Base-by-base conservation (phyloP, 257 asterid species). In the Scutellaria baicalensis region DNA sequence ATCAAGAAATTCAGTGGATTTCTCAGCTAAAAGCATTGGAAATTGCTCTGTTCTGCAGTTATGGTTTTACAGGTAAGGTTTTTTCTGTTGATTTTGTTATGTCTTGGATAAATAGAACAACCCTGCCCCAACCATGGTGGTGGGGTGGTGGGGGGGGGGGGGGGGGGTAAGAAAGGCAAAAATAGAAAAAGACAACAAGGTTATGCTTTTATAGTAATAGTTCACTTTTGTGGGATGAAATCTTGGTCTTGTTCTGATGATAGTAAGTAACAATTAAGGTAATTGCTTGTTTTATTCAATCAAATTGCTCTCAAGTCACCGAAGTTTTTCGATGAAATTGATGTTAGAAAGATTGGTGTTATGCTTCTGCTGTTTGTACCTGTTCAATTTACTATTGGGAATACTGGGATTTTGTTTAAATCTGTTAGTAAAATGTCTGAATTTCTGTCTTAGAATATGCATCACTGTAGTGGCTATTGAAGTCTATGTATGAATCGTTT, bases 1-100 rank as follows among this genome's bases (percentile, higher is more conserved):
- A 69, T 75, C 80, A 57, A 12, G 39, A 9, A 56, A 58, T 43
- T 63, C 57, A 16, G 20, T 36, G 65, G 59, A 63, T 62, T 71
- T 68, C 40, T 58, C 48, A 50, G 71, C n/a, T 36, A 6, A 68
- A 50, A 56, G 39, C 12, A 61, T 48, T 40, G 62, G 63, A 20
- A 27, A 75, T 59, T 48, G 73, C 23, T 67, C 81, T 78, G 80
- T 71, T 66, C 82, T 72, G 77, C 83, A 66, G 79, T 78, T 56
- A 84, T 80, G 89, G 69, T 56, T 75, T 1, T 18, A 63, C 76
- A 72, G 88, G 96, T 90, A 68, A 70, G 79, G 44, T 72, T 69
- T 27, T n/a, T n/a, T 10, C 17, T 55, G 9, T 52, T 13, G 63
- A 9, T 62, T 79, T 23, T 47, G 6, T 36, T 50, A 39, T 9